Conservation (phyloP, 106 monocot genomes). For the Amphibolis antarctica region DNA sequence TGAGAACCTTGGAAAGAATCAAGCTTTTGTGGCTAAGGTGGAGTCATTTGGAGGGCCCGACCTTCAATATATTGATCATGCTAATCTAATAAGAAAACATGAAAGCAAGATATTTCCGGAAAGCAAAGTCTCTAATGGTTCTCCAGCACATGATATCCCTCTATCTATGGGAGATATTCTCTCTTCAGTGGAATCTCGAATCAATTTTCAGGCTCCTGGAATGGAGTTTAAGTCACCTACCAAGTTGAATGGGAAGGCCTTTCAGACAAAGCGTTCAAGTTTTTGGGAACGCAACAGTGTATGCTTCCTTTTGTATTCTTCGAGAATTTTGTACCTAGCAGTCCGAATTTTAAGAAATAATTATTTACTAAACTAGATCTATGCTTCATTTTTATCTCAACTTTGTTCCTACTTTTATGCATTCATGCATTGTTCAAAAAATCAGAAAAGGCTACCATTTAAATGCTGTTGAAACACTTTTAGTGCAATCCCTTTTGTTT, state of each 20-base stretch:
- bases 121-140: slow-evolving; percentile 26
- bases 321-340: background rate
- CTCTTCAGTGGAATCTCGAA: slow-evolving; percentile 69
- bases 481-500: no score
- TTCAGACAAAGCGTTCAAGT: slow-evolving; percentile 39
- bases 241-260: slow-evolving; percentile 56
- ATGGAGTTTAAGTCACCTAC: slow-evolving; percentile 35
- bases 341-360: no score
- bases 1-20: slow-evolving; percentile 42
- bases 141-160: slow-evolving; percentile 38
- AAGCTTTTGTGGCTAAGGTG: slow-evolving; percentile 17
- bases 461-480: no score
- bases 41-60: slow-evolving; percentile 24
- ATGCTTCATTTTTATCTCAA: no score
- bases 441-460: no score
- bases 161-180: slow-evolving; percentile 83
- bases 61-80: slow-evolving; percentile 26
- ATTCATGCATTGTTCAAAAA: no score
- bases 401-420: no score
- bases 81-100: slow-evolving; percentile 16
- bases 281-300: slow-evolving; percentile 85
- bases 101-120: slow-evolving; percentile 28
- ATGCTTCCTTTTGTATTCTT: slow-evolving; percentile 10
- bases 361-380: no score
- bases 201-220: slow-evolving; percentile 33